Evolutionary conservation across 148 eudicot species (phyloP), one percentile per base, ranked within the genome.

Genomic region (Rhododendron molle): DNA sequence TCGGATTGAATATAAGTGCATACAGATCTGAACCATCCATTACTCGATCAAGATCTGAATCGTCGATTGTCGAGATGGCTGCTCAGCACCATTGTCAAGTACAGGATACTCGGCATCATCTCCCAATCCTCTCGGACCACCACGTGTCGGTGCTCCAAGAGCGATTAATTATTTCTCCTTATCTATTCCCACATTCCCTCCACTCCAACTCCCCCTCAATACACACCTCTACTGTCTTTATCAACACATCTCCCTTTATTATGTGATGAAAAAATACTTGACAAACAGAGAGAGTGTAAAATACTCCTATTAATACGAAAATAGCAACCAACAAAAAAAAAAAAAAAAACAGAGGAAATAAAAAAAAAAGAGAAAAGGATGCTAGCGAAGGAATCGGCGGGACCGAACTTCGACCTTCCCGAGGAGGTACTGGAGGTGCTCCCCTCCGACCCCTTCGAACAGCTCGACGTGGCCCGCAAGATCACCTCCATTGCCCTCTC

Each of bases 401-500:
- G 78, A 0, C 49, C 85, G 81, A 86, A 80, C 40, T 93, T 95
- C 90, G 98, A 90, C 50, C 94, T 96, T 50, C 94, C 99, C 86
- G 92, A 93, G 12, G 94, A 92, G 81, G 84, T 96, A 0, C 44
- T 96, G 0, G 86, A 86, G 14, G 93, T 94, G 20, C 83, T 96
- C 1, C 99, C 99, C 2, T 85, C 91, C 6, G 99, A 97, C 83
- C 99, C 99, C 0, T 97, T 92, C 87, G 94, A 93, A 14, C 99
- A 94, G 89, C 94, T 97, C 16, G 99, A 97, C 74, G 90, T 97
- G 1, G 99, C 99, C 1, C 94, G 99, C 7, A 97, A 95, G 49
- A 97, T 97, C 93, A 97, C 99, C 78, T 97, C 99, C 90, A 93
- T 97, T 87, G 99, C 99, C 36, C 95, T 97, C 67, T 87, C 99